A percentile compares a stretch with the other conserved stretches of the same genome.
phyloP scores from a whole-genome alignment of 106 monocot genomes.

The Dendrobium officinale region DNA sequence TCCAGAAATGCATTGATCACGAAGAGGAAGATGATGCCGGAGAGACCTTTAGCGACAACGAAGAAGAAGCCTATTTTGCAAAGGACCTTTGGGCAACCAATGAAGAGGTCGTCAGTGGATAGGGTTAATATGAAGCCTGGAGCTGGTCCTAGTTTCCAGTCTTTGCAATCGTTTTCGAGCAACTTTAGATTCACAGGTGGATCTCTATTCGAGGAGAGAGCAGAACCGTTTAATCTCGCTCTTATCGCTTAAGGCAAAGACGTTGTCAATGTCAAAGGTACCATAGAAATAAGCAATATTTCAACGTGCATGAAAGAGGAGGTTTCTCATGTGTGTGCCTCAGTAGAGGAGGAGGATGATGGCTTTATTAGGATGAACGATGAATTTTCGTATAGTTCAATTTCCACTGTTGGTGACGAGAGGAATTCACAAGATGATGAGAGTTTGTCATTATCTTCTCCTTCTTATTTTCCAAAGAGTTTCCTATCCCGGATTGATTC shows the following conservation, averaged over 20 bases:
- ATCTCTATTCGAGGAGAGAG: not conserved
- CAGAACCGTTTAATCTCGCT: not conserved
- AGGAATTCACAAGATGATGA: no score
- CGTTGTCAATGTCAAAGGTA: not conserved
- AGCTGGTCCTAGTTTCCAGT: slow-evolving; percentile 1
- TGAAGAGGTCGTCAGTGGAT: not conserved
- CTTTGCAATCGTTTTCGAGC: slow-evolving; percentile 12
- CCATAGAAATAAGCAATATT: not conserved
- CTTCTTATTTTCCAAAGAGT: no score
- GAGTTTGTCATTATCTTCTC: no score
- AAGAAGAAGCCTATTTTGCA: not conserved
- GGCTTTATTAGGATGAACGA: slow-evolving; percentile 15
- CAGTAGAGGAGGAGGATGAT: slow-evolving; percentile 12
- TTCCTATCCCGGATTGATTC: no score
- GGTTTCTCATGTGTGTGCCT: not conserved
- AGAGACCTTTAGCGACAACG: not conserved
- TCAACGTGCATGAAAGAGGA: no score
- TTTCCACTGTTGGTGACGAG: no score
- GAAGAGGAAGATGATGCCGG: slow-evolving; percentile 12
- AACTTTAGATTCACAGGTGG: slow-evolving; percentile 18
- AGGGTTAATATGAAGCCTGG: not conserved
- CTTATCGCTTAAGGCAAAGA: not conserved
- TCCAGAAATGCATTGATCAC: not conserved
- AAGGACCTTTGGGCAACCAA: not conserved
- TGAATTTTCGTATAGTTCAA: slow-evolving; percentile 13